Evolutionary conservation across 352 stramenopile genomes (phyloP).

Genomic region (Pythium rhizo-oryzae): DNA sequence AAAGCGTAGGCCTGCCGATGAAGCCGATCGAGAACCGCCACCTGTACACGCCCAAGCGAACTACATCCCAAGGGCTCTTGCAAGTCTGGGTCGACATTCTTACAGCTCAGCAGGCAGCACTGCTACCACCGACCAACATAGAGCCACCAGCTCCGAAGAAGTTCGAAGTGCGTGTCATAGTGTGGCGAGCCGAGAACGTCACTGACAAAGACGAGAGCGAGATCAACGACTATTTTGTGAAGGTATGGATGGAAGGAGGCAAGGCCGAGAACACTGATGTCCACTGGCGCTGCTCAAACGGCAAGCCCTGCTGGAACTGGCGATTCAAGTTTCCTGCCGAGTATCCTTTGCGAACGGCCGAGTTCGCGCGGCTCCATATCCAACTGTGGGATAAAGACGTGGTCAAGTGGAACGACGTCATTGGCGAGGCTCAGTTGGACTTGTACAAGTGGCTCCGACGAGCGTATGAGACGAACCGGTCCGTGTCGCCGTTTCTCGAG

Average conservation of each 20-base stretch:
- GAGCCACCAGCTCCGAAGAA: constrained; percentile 57
- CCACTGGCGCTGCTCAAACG: constrained; percentile 91
- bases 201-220: constrained; percentile 71
- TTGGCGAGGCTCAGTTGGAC: constrained; percentile 85
- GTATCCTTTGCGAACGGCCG: constrained; percentile 69
- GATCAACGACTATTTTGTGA: constrained; percentile 93
- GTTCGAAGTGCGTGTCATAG: constrained; percentile 89
- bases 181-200: constrained; percentile 90
- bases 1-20: constrained; percentile 29
- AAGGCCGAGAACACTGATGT: constrained; percentile 77
- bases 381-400: constrained; percentile 95
- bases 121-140: constrained; percentile 72
- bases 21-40: constrained; percentile 92
- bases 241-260: constrained; percentile 85
- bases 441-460: constrained; percentile 83
- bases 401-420: constrained; percentile 91
- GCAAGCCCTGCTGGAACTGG: constrained; percentile 93
- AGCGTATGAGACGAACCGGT: constrained; percentile 60
- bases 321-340: constrained; percentile 88
- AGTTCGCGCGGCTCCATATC: constrained; percentile 89
- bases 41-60: constrained; percentile 75
- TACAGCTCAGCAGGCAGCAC: constrained; percentile 61
- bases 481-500: constrained; percentile 65
- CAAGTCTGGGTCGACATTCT: constrained; percentile 93
- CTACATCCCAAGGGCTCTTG: constrained; percentile 68